A percentile compares a stretch with the other conserved stretches of the same genome.
phyloP scores from a whole-genome alignment of 208 protist species.

The Phytomonas serpens region DNA sequence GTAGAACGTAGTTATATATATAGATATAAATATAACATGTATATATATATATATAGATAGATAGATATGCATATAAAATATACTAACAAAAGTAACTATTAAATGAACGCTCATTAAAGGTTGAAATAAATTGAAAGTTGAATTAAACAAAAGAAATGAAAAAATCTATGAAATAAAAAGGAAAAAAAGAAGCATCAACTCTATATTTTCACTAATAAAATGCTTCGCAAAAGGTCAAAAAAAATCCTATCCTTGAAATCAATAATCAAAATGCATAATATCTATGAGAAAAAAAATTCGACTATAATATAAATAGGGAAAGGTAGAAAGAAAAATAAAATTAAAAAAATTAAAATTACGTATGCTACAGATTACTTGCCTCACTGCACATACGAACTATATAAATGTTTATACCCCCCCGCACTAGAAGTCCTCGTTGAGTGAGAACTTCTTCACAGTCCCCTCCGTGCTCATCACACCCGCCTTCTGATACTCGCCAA shows the following conservation, averaged over 20 bases:
- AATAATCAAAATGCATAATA: constrained; percentile 5
- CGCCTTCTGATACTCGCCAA: constrained; percentile 98
- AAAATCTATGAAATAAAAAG: not conserved
- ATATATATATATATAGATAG: not conserved
- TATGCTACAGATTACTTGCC: not conserved
- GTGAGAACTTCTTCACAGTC: constrained; percentile 75
- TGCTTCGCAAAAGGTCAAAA: constrained; percentile 4
- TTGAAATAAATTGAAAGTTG: constrained; percentile 4
- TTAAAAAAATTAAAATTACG: not conserved
- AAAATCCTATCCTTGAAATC: not conserved
- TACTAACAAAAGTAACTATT: not conserved
- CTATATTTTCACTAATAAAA: not conserved
- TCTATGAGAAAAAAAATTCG: constrained; percentile 16
- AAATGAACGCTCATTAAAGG: not conserved
- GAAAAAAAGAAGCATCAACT: constrained; percentile 2
- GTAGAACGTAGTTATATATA: not conserved
- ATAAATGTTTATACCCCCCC: not conserved
- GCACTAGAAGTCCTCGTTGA: constrained; percentile 89
- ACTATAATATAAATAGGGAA: not conserved
- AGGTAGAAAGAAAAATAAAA: not conserved
- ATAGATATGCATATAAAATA: too few species aligned
- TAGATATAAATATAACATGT: not conserved
- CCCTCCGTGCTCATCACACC: constrained; percentile 91
- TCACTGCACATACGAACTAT: not conserved
- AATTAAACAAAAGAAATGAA: constrained; percentile 1